These are phyloP conservation scores for Phytophthora macrochlamydospora DNA, from an alignment of 352 stramenopile genomes.

Conservation along the genomic window DNA sequence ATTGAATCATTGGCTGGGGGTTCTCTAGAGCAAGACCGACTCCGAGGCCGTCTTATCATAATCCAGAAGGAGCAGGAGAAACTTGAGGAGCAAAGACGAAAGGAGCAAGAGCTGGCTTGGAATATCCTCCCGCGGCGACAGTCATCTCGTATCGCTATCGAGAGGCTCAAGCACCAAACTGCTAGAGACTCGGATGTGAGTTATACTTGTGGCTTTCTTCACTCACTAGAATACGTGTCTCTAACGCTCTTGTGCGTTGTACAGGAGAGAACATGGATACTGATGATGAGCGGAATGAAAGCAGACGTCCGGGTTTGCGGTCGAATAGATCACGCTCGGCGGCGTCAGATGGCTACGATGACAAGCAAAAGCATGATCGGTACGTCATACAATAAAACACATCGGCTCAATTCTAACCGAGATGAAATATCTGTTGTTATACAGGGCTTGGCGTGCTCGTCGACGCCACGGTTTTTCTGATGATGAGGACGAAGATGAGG, in stretches of 20 bases:
- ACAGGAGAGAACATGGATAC: constrained; percentile 32
- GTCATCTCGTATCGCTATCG: constrained; percentile 84
- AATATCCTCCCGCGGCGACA: constrained; percentile 80
- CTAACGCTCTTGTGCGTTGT: constrained; percentile 12
- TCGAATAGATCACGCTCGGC: constrained; percentile 25
- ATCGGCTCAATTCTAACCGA: constrained; percentile 5
- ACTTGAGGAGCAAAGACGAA: constrained; percentile 59
- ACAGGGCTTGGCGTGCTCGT: constrained; percentile 69
- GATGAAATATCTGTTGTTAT: constrained; percentile 4
- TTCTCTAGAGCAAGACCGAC: constrained; percentile 77
- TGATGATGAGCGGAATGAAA: constrained; percentile 24
- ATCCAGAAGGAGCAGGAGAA: constrained; percentile 85
- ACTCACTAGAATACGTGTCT: background rate
- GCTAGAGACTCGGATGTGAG: constrained; percentile 56
- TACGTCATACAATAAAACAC: constrained; percentile 21
- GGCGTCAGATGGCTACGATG: constrained; percentile 31
- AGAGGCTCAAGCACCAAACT: constrained; percentile 75
- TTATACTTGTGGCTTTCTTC: background rate
- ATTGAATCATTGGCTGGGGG: constrained; percentile 60
- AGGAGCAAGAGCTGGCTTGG: constrained; percentile 76
- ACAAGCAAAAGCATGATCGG: constrained; percentile 63
- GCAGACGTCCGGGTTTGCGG: constrained; percentile 22
- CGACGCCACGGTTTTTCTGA: constrained; percentile 59
- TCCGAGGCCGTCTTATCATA: constrained; percentile 74
- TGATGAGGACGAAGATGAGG: constrained; percentile 41